Percentiles rank a stretch among this genome's conserved stretches.
Evolutionary conservation across 2,329 filamentous ascomycete genomes (phyloP).

Genomic region (Sclerotinia nivalis): DNA sequence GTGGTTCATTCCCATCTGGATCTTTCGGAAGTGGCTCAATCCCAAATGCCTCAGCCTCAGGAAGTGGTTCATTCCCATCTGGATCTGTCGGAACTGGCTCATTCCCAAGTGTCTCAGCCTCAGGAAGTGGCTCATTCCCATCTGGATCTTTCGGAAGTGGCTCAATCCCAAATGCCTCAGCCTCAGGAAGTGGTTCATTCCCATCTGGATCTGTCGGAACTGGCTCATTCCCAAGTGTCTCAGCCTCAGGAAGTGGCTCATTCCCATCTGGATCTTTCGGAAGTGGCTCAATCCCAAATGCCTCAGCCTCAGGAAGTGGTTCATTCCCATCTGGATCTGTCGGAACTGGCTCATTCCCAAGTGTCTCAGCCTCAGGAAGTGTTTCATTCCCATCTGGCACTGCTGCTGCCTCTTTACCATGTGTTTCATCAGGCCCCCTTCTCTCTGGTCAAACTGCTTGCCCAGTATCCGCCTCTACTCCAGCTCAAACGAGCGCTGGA

Average conservation of each 20-base stretch:
- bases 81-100: not conserved
- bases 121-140: not conserved
- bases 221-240: not conserved
- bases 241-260: not conserved
- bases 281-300: not conserved
- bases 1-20: slow-evolving; percentile 1
- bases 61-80: not conserved
- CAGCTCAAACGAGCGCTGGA: not conserved
- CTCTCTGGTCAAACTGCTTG: not conserved
- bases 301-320: not conserved
- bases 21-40: not conserved
- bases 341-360: not conserved
- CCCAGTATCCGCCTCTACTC: not conserved
- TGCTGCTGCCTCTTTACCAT: not conserved
- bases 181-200: not conserved
- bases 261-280: not conserved
- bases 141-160: not conserved
- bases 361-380: not conserved
- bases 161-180: not conserved
- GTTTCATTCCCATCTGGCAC: slow-evolving; percentile 1
- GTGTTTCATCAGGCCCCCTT: not conserved
- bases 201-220: not conserved
- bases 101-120: not conserved
- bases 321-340: not conserved
- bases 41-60: not conserved